Conservation (phyloP, 2,329 filamentous ascomycete genomes). For the Alternaria viburni region DNA sequence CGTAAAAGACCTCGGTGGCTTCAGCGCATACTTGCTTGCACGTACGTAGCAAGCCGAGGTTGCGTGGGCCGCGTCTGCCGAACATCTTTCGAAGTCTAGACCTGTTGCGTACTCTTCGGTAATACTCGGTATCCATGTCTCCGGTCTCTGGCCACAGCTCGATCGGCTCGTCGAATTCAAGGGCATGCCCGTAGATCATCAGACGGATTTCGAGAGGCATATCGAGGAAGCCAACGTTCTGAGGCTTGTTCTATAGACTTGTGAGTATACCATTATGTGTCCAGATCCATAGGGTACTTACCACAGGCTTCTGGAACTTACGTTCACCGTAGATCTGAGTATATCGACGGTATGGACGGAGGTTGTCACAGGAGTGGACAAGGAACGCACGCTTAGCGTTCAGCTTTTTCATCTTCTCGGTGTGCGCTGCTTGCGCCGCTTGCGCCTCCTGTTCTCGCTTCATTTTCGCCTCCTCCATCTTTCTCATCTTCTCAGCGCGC, state of each 20-base stretch:
- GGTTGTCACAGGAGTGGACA: not conserved
- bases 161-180: not conserved
- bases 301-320: not conserved
- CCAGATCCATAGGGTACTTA: not conserved
- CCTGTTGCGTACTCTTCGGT: not conserved
- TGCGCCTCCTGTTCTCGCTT: not conserved
- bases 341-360: not conserved
- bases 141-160: constrained; percentile 1
- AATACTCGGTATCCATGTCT: not conserved
- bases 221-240: not conserved
- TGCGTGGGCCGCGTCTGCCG: not conserved
- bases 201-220: not conserved
- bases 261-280: not conserved
- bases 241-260: not conserved
- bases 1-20: constrained; percentile 16
- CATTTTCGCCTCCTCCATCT: not conserved
- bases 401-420: not conserved
- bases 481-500: not conserved
- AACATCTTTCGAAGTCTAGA: not conserved
- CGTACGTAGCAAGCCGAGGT: constrained; percentile 11
- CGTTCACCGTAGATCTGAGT: not conserved
- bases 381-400: not conserved
- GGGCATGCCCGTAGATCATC: not conserved
- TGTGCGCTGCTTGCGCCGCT: not conserved
- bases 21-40: constrained; percentile 8